These are phyloP conservation scores for Verticillium isaacii DNA, from an alignment of 2,329 filamentous ascomycete genomes.

Conservation along the genomic window DNA sequence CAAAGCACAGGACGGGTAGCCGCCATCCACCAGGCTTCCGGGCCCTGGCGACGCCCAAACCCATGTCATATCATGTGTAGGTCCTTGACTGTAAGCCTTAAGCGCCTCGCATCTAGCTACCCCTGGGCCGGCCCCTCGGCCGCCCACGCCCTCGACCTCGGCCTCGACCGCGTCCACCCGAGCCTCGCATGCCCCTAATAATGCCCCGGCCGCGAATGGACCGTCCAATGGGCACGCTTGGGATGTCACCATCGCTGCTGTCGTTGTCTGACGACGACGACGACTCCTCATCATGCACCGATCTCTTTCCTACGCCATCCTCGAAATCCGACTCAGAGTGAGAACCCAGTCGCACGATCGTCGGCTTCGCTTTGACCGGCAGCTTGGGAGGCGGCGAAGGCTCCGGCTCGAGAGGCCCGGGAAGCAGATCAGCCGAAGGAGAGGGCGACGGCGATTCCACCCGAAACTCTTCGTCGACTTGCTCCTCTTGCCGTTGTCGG, in stretches of 20 bases:
- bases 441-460: constrained; percentile 1
- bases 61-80: too few relatives aligned
- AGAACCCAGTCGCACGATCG: constrained; percentile 10
- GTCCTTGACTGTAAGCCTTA: background rate
- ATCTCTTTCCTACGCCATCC: background rate
- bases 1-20: too few relatives aligned
- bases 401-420: constrained; percentile 1
- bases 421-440: constrained; percentile 3
- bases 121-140: background rate
- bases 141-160: constrained; percentile 2
- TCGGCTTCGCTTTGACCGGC: constrained; percentile 2
- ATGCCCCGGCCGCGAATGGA: constrained; percentile 3
- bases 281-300: constrained; percentile 2
- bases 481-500: background rate
- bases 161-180: constrained; percentile 5
- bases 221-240: background rate
- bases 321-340: constrained; percentile 9
- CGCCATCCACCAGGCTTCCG: background rate
- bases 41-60: background rate
- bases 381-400: background rate
- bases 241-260: constrained; percentile 4
- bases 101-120: background rate
- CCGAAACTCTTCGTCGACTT: constrained; percentile 2
- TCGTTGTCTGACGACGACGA: constrained; percentile 8
- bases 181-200: constrained; percentile 2